Percentiles rank a stretch among this genome's conserved stretches.
These are phyloP conservation scores for Gastrolobium villosum DNA, from an alignment of 306 rosid species.

Conservation along the genomic window DNA sequence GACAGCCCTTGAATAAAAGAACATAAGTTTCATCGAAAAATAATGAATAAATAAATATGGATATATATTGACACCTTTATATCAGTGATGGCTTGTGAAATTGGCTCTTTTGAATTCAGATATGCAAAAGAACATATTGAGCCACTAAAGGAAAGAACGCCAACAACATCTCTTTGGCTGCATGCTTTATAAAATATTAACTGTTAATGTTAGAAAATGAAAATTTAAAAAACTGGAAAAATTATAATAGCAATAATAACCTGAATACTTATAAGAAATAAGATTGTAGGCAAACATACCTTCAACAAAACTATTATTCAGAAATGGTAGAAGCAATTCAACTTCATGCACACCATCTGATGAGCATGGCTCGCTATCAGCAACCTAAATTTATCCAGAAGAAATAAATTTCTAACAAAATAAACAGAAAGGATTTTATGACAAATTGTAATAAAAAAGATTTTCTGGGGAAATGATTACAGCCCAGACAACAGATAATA, in stretches of 20 bases:
- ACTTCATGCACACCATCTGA: conserved; percentile 74
- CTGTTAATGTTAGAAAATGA: conserved; percentile 41
- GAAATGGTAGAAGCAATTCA: conserved; percentile 81
- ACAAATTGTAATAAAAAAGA: conserved; percentile 26
- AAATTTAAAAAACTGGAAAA: conserved; percentile 30
- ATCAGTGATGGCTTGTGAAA: conserved; percentile 77
- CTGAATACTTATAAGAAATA: conserved; percentile 1
- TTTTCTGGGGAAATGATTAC: conserved; percentile 1
- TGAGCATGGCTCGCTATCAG: conserved; percentile 62
- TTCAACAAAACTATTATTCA: conserved; percentile 57
- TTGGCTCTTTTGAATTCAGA: conserved; percentile 78
- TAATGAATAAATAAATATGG: conserved; percentile 27
- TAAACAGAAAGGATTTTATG: conserved; percentile 34
- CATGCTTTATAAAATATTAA: conserved; percentile 62
- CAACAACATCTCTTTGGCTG: conserved; percentile 77
- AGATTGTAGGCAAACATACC: conserved; percentile 54
- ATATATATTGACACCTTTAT: conserved; percentile 67
- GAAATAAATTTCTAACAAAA: conserved; percentile 28
- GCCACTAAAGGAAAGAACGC: conserved; percentile 76
- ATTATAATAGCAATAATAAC: conserved; percentile 22
- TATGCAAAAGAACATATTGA: conserved; percentile 86
- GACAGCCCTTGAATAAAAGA: conserved; percentile 29
- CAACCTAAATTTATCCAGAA: conserved; percentile 62
- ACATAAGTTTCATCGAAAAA: conserved; percentile 20
- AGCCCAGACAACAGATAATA: conserved; percentile 13